These are phyloP conservation scores for Suillus lakei DNA, from an alignment of 768 basidiomycete species.

Conservation along the genomic window DNA sequence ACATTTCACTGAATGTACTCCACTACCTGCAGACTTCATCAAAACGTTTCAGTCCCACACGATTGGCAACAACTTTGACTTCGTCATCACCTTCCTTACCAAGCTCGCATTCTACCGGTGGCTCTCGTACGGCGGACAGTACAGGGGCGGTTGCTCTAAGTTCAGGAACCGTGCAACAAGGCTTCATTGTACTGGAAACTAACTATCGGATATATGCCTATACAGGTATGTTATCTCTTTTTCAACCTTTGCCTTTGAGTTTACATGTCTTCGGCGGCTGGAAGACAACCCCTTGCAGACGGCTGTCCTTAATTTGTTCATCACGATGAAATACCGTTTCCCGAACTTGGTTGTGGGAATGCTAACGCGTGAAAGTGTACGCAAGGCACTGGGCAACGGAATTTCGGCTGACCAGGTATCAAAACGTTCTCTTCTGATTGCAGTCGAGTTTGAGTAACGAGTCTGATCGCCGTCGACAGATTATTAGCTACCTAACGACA, in stretches of 20 bases:
- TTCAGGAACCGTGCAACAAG: constrained; percentile 68
- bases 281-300: constrained; percentile 95
- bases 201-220: constrained; percentile 99
- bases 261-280: constrained; percentile 22
- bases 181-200: constrained; percentile 96
- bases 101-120: constrained; percentile 44
- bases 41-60: constrained; percentile 90
- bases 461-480: constrained; percentile 52
- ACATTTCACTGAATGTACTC: constrained; percentile 16
- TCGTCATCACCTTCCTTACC: constrained; percentile 86
- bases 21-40: constrained; percentile 59
- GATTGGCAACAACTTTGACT: constrained; percentile 92
- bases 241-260: constrained; percentile 14
- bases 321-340: constrained; percentile 91
- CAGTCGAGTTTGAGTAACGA: constrained; percentile 19
- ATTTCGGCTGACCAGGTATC: constrained; percentile 94
- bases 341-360: constrained; percentile 96
- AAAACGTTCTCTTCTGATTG: constrained; percentile 26
- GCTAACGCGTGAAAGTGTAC: constrained; percentile 94
- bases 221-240: constrained; percentile 62
- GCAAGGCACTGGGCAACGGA: constrained; percentile 91
- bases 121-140: constrained; percentile 17
- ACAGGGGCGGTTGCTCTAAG: constrained; percentile 38
- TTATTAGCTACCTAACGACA: constrained; percentile 91
- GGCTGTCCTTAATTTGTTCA: constrained; percentile 93